Evolutionary conservation across 176 grass and related monocot species (phyloP).

Genomic region (Avena insularis): DNA sequence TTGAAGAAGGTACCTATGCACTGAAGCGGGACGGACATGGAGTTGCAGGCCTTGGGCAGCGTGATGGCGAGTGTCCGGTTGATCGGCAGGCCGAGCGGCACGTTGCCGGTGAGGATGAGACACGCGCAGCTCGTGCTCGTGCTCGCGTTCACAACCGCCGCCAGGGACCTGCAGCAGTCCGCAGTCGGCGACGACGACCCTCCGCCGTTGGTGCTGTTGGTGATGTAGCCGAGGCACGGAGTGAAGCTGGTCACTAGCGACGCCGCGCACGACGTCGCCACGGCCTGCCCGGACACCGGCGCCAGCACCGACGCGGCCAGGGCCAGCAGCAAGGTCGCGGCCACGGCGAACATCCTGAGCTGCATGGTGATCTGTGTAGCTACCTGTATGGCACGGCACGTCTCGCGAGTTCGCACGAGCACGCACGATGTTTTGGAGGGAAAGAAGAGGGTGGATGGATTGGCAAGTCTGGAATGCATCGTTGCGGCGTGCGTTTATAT

Average conservation of each 20-base stretch:
- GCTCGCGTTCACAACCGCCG: slow-evolving; percentile 46
- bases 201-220: slow-evolving; percentile 56
- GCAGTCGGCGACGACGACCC: slow-evolving; percentile 64
- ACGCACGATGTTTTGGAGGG: neutral
- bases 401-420: neutral
- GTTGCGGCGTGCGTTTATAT: slow-evolving; percentile 30
- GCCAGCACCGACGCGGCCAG: neutral
- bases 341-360: neutral
- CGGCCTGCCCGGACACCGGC: slow-evolving; percentile 53
- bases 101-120: slow-evolving; percentile 70
- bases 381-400: neutral
- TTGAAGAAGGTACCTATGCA: slow-evolving; percentile 51
- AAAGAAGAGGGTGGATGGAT: neutral
- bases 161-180: slow-evolving; percentile 69
- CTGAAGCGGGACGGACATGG: slow-evolving; percentile 66
- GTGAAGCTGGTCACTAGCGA: slow-evolving; percentile 76
- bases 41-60: slow-evolving; percentile 59
- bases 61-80: slow-evolving; percentile 75
- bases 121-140: slow-evolving; percentile 66
- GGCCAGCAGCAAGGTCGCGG: neutral
- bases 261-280: slow-evolving; percentile 58
- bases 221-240: slow-evolving; percentile 78
- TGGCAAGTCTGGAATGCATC: neutral
- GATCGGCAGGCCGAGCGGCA: slow-evolving; percentile 72
- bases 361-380: neutral